Conservation (phyloP, 2,329 filamentous ascomycete genomes). For the Penicillium sp. region DNA sequence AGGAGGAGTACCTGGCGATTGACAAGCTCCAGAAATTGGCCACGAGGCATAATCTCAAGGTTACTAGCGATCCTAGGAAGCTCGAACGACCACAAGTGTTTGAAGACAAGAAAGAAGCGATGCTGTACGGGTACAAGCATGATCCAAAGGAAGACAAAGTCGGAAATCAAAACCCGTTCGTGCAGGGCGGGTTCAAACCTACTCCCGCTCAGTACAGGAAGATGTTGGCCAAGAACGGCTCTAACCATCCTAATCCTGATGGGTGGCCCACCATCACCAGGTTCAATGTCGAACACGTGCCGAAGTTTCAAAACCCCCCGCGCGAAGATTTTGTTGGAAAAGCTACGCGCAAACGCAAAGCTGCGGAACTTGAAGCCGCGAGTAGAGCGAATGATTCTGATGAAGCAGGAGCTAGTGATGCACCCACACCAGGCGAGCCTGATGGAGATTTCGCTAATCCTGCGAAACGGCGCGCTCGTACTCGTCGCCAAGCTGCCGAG, state of each 20-base stretch:
- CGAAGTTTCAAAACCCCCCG: slow-evolving; percentile 41
- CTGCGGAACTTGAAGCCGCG: slow-evolving; percentile 40
- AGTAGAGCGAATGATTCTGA: slow-evolving; percentile 33
- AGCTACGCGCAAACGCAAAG: slow-evolving; percentile 44
- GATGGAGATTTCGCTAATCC: slow-evolving; percentile 33
- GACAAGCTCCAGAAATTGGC: slow-evolving; percentile 55
- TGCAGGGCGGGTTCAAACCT: slow-evolving; percentile 55
- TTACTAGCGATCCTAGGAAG: slow-evolving; percentile 56
- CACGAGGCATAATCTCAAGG: slow-evolving; percentile 56
- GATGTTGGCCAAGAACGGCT: slow-evolving; percentile 41
- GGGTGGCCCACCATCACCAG: slow-evolving; percentile 45
- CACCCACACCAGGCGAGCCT: slow-evolving; percentile 33
- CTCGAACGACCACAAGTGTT: slow-evolving; percentile 55
- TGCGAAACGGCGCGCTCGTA: slow-evolving; percentile 40
- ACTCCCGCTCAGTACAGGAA: slow-evolving; percentile 48
- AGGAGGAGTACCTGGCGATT: slow-evolving; percentile 62
- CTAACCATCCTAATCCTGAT: slow-evolving; percentile 47
- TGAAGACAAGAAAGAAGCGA: slow-evolving; percentile 65
- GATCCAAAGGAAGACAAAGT: slow-evolving; percentile 53
- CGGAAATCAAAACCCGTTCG: slow-evolving; percentile 62
- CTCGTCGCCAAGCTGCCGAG: slow-evolving; percentile 32
- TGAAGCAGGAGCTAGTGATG: slow-evolving; percentile 28
- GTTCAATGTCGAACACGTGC: slow-evolving; percentile 43
- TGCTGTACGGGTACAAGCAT: slow-evolving; percentile 64
- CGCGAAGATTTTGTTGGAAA: slow-evolving; percentile 34